Percentiles rank a stretch among this genome's conserved stretches.
Conservation (phyloP, 352 stramenopile species). For the Phytophthora pluvialis region DNA sequence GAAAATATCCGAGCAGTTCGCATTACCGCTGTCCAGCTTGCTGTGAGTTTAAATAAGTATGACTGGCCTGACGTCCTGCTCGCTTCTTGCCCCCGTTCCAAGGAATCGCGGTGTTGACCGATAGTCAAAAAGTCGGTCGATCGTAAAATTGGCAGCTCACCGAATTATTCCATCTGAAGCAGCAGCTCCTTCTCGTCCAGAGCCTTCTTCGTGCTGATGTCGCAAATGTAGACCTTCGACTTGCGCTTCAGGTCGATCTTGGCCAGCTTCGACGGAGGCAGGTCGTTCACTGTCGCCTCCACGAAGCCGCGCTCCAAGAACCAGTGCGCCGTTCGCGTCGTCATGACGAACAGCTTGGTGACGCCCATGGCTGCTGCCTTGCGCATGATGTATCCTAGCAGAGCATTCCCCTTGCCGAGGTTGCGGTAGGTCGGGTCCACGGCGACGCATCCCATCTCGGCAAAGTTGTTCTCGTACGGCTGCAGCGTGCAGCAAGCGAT, state of each 20-base stretch:
- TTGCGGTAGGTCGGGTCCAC: slow-evolving; percentile 90
- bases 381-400: slow-evolving; percentile 92
- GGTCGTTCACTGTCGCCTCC: slow-evolving; percentile 87
- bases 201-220: slow-evolving; percentile 84
- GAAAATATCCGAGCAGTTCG: slow-evolving; percentile 18
- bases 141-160: slow-evolving; percentile 27
- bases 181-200: slow-evolving; percentile 88
- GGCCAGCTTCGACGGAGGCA: slow-evolving; percentile 80
- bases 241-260: slow-evolving; percentile 86
- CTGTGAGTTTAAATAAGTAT: slow-evolving; percentile 38
- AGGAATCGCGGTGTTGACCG: slow-evolving; percentile 31
- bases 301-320: slow-evolving; percentile 97
- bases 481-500: slow-evolving; percentile 90
- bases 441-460: slow-evolving; percentile 91
- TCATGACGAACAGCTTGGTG: slow-evolving; percentile 96
- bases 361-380: slow-evolving; percentile 87
- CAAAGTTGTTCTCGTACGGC: slow-evolving; percentile 90
- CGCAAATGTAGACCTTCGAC: slow-evolving; percentile 90
- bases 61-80: slow-evolving; percentile 25
- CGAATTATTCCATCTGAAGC: slow-evolving; percentile 57
- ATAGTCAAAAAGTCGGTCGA: slow-evolving; percentile 35
- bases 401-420: slow-evolving; percentile 87
- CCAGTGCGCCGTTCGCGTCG: slow-evolving; percentile 98
- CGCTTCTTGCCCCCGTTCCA: slow-evolving; percentile 24
- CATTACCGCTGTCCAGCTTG: slow-evolving; percentile 28